phyloP scores from a whole-genome alignment of 176 grass and related monocot species.

The Oryza glaberrima region DNA sequence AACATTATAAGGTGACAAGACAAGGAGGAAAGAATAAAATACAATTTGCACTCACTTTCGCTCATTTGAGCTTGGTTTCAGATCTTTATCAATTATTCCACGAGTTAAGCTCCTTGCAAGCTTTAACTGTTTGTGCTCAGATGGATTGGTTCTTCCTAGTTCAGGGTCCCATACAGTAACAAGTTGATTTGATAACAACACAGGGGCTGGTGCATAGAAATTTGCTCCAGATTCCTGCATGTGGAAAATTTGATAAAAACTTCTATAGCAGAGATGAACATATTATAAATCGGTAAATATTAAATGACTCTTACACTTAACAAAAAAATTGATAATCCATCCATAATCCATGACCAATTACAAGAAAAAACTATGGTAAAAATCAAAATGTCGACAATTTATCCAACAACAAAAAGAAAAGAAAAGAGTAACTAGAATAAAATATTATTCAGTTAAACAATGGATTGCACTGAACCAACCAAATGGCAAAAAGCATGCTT shows the following conservation, averaged over 20 bases:
- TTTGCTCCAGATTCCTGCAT: slow-evolving; percentile 84
- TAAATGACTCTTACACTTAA: background rate
- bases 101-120: slow-evolving; percentile 92
- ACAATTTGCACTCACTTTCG: slow-evolving; percentile 68
- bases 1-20: slow-evolving; percentile 23
- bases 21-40: slow-evolving; percentile 12
- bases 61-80: slow-evolving; percentile 92
- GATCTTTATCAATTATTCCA: slow-evolving; percentile 95
- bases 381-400: background rate
- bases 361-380: background rate
- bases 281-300: slow-evolving; percentile 2
- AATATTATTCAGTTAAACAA: background rate
- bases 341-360: background rate
- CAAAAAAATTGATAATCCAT: background rate
- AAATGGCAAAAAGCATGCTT: background rate
- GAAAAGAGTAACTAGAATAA: background rate
- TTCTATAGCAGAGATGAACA: background rate
- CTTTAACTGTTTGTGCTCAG: slow-evolving; percentile 93
- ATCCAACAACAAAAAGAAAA: background rate
- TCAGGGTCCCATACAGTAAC: slow-evolving; percentile 90
- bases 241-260: slow-evolving; percentile 25
- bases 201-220: slow-evolving; percentile 65
- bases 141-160: slow-evolving; percentile 89
- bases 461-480: background rate
- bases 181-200: slow-evolving; percentile 84